Evolutionary conservation across 2,329 filamentous ascomycete genomes (phyloP).

Genomic region (Xylariaceae sp.): DNA sequence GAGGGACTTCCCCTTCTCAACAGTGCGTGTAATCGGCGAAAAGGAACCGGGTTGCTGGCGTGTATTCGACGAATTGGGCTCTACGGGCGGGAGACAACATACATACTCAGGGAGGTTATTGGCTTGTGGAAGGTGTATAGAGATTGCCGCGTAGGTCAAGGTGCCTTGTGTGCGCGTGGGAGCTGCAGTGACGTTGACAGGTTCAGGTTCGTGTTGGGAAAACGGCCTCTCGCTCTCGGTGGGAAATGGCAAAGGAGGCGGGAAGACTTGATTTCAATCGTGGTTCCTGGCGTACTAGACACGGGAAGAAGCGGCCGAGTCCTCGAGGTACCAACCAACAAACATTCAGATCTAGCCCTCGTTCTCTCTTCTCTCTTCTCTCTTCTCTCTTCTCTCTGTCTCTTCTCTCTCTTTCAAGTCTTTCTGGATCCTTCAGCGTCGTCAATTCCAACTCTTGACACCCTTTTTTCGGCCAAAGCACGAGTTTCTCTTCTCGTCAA

Average conservation of each 20-base stretch:
- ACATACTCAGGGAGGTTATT: conserved; percentile 44
- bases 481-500: conserved; percentile 11
- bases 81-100: conserved; percentile 43
- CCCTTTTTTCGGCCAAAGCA: conserved; percentile 13
- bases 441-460: conserved; percentile 20
- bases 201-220: conserved; percentile 24
- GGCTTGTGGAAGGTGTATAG: conserved; percentile 35
- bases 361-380: no score
- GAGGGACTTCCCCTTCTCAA: conserved; percentile 12
- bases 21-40: conserved; percentile 18
- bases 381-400: conserved; percentile 19
- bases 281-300: conserved; percentile 25
- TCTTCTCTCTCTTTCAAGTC: conserved; percentile 19
- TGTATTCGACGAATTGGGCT: conserved; percentile 35
- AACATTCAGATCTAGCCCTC: conserved; percentile 20
- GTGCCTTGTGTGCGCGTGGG: conserved; percentile 32
- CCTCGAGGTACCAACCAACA: conserved; percentile 29
- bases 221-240: conserved; percentile 26
- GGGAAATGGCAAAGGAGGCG: conserved; percentile 29
- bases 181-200: conserved; percentile 34
- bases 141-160: conserved; percentile 34
- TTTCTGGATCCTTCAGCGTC: not conserved
- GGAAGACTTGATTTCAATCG: conserved; percentile 25
- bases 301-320: conserved; percentile 28
- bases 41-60: conserved; percentile 33